A percentile compares a stretch with the other conserved stretches of the same genome.
phyloP scores from a whole-genome alignment of 2,329 filamentous ascomycete genomes.

The Scorias spongiosa region DNA sequence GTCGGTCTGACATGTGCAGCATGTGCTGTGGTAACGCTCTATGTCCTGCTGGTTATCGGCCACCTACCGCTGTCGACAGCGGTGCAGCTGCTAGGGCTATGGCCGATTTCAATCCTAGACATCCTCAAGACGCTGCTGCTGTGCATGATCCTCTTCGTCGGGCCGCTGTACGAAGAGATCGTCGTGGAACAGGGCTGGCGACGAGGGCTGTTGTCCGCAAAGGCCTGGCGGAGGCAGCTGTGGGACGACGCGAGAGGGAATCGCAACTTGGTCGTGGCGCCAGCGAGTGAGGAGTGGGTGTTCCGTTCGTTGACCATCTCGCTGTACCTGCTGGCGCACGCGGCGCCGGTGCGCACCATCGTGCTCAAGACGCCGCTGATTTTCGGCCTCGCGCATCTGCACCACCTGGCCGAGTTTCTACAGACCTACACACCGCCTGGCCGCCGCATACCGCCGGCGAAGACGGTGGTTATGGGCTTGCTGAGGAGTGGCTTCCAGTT shows the following conservation, averaged over 20 bases:
- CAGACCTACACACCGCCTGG: conserved; percentile 51
- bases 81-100: conserved; percentile 62
- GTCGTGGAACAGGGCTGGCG: conserved; percentile 57
- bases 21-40: conserved; percentile 51
- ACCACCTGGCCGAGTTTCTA: conserved; percentile 92
- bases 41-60: conserved; percentile 44
- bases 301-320: conserved; percentile 81
- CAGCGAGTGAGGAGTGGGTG: conserved; percentile 81
- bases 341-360: conserved; percentile 35
- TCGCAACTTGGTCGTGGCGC: conserved; percentile 73
- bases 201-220: conserved; percentile 26
- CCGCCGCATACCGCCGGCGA: conserved; percentile 6
- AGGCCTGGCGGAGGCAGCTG: conserved; percentile 41
- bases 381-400: conserved; percentile 84
- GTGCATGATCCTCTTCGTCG: conserved; percentile 65
- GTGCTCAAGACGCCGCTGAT: conserved; percentile 74
- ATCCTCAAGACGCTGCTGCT: conserved; percentile 48
- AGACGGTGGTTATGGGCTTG: conserved; percentile 25
- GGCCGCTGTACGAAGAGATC: conserved; percentile 67
- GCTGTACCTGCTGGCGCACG: conserved; percentile 58
- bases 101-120: conserved; percentile 56
- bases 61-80: conserved; percentile 37
- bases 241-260: conserved; percentile 65
- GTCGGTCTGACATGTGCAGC: conserved; percentile 61
- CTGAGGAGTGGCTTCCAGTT: conserved; percentile 70